A percentile compares a stretch with the other conserved stretches of the same genome.
phyloP scores from a whole-genome alignment of 2,329 filamentous ascomycete species.

The Alternaria atra region DNA sequence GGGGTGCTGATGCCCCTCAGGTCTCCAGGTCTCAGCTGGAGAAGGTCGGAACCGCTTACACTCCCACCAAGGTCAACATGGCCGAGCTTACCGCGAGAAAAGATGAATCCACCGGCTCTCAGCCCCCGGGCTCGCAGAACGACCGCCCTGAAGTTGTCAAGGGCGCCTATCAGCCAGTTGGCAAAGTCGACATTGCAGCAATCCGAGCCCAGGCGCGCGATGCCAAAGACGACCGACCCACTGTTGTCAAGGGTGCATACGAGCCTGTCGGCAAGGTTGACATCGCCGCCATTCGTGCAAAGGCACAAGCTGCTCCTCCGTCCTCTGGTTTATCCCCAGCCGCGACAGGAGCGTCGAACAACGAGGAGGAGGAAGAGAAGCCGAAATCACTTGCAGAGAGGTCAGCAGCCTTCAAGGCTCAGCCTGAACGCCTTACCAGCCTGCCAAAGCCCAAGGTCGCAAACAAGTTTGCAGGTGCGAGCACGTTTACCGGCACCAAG shows the following conservation, averaged over 20 bases:
- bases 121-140: slow-evolving; percentile 59
- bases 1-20: slow-evolving; percentile 93
- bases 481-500: slow-evolving; percentile 86
- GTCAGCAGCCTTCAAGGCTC: slow-evolving; percentile 72
- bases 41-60: slow-evolving; percentile 91
- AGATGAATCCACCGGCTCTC: slow-evolving; percentile 70
- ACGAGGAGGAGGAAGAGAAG: slow-evolving; percentile 56
- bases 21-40: slow-evolving; percentile 86
- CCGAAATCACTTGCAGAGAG: slow-evolving; percentile 77
- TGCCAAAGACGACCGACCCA: slow-evolving; percentile 78
- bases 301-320: slow-evolving; percentile 66
- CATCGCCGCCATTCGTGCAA: slow-evolving; percentile 90
- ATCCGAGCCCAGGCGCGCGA: slow-evolving; percentile 76
- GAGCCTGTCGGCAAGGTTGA: slow-evolving; percentile 97
- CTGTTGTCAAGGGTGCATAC: slow-evolving; percentile 89
- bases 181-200: slow-evolving; percentile 96
- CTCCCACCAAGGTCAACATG: slow-evolving; percentile 95
- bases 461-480: slow-evolving; percentile 80
- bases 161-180: slow-evolving; percentile 90
- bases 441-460: slow-evolving; percentile 95
- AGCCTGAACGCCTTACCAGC: slow-evolving; percentile 82
- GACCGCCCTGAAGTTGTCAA: slow-evolving; percentile 72
- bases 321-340: slow-evolving; percentile 53
- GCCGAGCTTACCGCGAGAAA: slow-evolving; percentile 80
- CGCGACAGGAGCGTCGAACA: slow-evolving; percentile 52